phyloP scores from a whole-genome alignment of 371 early-diverging fungal species.

The Zopfochytrium polystomum region DNA sequence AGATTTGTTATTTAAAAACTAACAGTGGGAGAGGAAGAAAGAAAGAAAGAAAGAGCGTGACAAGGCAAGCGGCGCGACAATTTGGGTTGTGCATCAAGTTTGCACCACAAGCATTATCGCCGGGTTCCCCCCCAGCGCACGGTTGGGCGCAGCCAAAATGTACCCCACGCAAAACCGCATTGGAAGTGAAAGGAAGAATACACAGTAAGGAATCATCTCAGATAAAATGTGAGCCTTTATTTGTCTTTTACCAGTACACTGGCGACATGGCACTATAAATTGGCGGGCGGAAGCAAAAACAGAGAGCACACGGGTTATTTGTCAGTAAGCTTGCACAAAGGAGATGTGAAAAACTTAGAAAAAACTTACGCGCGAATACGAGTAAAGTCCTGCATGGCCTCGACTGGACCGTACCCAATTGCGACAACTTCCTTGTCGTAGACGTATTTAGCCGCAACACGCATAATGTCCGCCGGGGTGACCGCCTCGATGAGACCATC shows the following conservation, averaged over 20 bases:
- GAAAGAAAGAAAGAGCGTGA: slow-evolving; percentile 22
- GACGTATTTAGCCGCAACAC: slow-evolving; percentile 83
- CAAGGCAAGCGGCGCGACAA: slow-evolving; percentile 2
- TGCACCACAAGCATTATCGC: too few relatives aligned
- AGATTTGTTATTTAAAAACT: slow-evolving; percentile 12
- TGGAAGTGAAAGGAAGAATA: background rate
- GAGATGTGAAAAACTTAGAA: background rate
- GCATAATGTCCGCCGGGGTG: slow-evolving; percentile 79
- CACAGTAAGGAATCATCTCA: background rate
- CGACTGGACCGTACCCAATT: slow-evolving; percentile 84
- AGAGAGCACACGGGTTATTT: background rate
- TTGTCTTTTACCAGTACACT: background rate
- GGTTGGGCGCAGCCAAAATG: too few relatives aligned
- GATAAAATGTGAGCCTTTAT: background rate
- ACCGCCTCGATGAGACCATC: slow-evolving; percentile 78
- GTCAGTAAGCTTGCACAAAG: background rate
- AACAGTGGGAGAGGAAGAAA: background rate
- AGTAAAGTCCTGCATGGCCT: slow-evolving; percentile 84
- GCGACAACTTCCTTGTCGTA: slow-evolving; percentile 87
- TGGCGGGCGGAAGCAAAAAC: background rate
- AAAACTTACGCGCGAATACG: slow-evolving; percentile 62
- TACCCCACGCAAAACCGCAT: too few relatives aligned
- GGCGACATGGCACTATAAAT: background rate
- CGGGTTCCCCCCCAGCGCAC: too few relatives aligned
- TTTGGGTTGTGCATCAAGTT: too few relatives aligned